These are phyloP conservation scores for Penicillium tannophilum DNA, from an alignment of 495 filamentous ascomycete species.

Conservation along the genomic window DNA sequence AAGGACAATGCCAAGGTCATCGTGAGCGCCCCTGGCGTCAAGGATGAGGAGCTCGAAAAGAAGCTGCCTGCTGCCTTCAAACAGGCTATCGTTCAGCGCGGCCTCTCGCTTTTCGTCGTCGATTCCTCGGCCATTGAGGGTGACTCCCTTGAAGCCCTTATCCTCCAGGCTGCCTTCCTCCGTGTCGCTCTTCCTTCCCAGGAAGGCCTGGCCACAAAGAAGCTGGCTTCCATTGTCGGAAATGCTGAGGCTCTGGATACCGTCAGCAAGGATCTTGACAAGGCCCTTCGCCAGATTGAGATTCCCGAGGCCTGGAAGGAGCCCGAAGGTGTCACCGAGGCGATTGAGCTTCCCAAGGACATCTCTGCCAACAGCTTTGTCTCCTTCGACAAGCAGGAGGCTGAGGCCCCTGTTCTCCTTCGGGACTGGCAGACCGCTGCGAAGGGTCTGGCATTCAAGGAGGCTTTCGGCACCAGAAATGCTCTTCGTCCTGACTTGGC, in stretches of 20 bases:
- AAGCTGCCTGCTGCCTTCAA: slow-evolving; percentile 69
- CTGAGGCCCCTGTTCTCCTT: slow-evolving; percentile 65
- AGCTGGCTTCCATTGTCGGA: slow-evolving; percentile 58
- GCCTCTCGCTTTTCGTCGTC: slow-evolving; percentile 68
- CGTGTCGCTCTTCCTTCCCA: slow-evolving; percentile 65
- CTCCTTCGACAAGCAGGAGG: slow-evolving; percentile 74
- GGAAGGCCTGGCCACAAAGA: slow-evolving; percentile 52
- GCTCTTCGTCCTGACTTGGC: slow-evolving; percentile 81
- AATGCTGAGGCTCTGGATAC: slow-evolving; percentile 58
- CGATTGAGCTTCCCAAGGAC: slow-evolving; percentile 54
- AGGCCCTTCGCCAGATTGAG: slow-evolving; percentile 69
- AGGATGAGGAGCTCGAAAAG: slow-evolving; percentile 89
- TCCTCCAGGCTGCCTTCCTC: slow-evolving; percentile 80
- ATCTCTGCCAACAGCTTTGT: slow-evolving; percentile 79
- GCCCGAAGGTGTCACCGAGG: slow-evolving; percentile 57
- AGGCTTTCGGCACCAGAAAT: slow-evolving; percentile 77
- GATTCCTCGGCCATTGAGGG: slow-evolving; percentile 66
- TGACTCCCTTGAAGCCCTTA: slow-evolving; percentile 58
- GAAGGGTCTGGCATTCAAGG: slow-evolving; percentile 89
- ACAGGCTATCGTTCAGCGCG: slow-evolving; percentile 67
- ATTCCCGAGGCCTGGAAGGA: slow-evolving; percentile 79
- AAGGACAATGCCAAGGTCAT: slow-evolving; percentile 74
- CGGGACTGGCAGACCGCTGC: slow-evolving; percentile 79
- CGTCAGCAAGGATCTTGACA: slow-evolving; percentile 66
- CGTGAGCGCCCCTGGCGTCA: slow-evolving; percentile 72